These are phyloP conservation scores for Hypoxylon sp. DNA, from an alignment of 2,329 filamentous ascomycete species.

Conservation along the genomic window DNA sequence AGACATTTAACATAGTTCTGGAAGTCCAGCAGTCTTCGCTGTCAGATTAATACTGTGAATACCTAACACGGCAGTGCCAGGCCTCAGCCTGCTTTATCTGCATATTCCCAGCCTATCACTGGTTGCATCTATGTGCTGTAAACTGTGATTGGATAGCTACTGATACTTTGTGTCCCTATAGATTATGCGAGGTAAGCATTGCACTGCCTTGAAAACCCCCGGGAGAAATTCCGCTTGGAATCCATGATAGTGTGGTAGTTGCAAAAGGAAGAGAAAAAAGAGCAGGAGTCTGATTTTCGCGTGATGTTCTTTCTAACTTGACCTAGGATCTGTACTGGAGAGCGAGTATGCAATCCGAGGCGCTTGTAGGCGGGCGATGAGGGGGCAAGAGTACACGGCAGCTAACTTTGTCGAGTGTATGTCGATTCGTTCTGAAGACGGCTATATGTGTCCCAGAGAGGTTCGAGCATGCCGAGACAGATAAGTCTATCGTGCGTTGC, in stretches of 20 bases:
- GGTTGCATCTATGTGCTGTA: neutral
- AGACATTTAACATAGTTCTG: neutral
- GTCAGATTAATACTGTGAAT: neutral
- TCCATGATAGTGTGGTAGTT: neutral
- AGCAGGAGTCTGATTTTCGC: neutral
- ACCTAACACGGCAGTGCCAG: neutral
- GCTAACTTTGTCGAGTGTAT: neutral
- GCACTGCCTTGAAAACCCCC: neutral
- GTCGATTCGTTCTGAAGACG: neutral
- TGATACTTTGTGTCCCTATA: neutral
- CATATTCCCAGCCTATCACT: neutral
- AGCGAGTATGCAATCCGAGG: neutral
- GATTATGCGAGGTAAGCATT: neutral
- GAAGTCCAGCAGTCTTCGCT: neutral
- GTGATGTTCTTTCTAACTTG: neutral
- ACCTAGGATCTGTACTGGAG: neutral
- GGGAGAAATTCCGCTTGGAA: neutral
- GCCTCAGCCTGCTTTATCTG: constrained; percentile 3
- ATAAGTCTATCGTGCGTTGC: neutral
- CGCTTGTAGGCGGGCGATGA: neutral
- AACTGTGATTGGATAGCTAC: neutral
- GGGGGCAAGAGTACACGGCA: neutral
- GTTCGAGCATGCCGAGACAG: neutral
- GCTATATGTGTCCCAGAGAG: neutral
- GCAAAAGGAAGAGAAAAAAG: neutral